Base-by-base conservation (phyloP, 1,139 yeast species). In the Lodderomyces orthopsilosis region DNA sequence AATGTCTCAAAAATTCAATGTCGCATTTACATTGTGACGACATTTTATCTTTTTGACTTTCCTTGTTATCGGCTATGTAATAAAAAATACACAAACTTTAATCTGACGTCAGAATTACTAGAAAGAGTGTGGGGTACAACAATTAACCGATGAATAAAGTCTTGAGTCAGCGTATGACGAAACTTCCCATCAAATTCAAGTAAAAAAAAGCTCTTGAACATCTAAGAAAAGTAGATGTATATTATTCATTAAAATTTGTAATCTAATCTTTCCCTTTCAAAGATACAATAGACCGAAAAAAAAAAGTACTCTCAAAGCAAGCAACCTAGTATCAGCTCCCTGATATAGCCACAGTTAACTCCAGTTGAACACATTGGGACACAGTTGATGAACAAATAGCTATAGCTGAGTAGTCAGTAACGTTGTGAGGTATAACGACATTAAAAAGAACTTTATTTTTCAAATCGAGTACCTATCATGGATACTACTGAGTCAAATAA, bases 181-280 rank as follows among this genome's bases (percentile, higher is more conserved):
- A 7, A 24, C 27, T 24, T 24, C 10, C n/a, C n/a, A n/a, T n/a
- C n/a, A n/a, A n/a, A n/a, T n/a, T n/a, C n/a, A n/a, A 27, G 32
- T 27, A 27, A 27, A 27, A 17, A 27, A 27, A 4, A 27, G 17
- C 32, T 13, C 32, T 5, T 5, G 6, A 27, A 5, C 9, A n/a
- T 27, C 9, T 27, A n/a, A 4, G 32, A 27, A 27, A 24, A 6
- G 27, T 10, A 24, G 10, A 12, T 7, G 5, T 24, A 12, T 24
- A 10, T 24, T 10, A 8, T 10, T 8, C 27, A 10, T 24, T 8
- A 24, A 13, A 2, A 5, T 8, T 15, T 14, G 34, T 30, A 30
- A 30, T 30, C 34, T 30, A 30, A 30, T 30, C 34, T 30, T 15
- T 30, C 34, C 34, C 34, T 28, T 13, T 26, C 24, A 22, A 9